Base-by-base conservation (phyloP, 2,329 filamentous ascomycete genomes). In the Colletotrichum coccodes region DNA sequence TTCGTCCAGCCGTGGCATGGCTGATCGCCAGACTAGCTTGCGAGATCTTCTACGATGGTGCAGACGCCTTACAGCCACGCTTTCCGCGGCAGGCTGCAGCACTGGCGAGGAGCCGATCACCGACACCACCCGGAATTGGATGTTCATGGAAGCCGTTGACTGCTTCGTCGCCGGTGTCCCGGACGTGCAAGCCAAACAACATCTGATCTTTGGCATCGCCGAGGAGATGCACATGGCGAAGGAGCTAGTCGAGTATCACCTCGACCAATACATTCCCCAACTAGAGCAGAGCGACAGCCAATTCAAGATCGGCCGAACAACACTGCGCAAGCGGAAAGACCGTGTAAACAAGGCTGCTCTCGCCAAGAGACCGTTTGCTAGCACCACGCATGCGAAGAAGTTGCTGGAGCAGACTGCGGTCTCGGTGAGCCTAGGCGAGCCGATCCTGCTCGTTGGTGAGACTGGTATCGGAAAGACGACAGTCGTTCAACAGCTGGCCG, bases 391-490 rank as follows among this genome's bases (percentile, higher is more conserved):
- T 72, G 95, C 95, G 0, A 89, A 94, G 72, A 89, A 92, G 70
- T 85, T 97, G 14, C 87, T 99, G 58, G 97, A 99, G 78, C 94
- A 97, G 77, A 92, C 98, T 63, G 90, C 93, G 1, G 91, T 94
- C 42, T 92, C 94, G 1, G 89, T 98, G 6, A 90, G 92, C 70
- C 89, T 94, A 74, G 88, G 89, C n/a, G 96, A 99, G 76, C 94
- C 97, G 4, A 89, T 97, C 1, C 83, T 99, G 21, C 89, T 99
- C 32, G 96, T 99, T n/a, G 96, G 96, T 76, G 96, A 99, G 82
- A 99, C 96, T 8, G 96, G 96, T 83, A 98, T 97, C 58, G 96
- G 96, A 75, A 99, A 99, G 81, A 99, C 96, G 0, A 97, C 96
- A 0, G 93, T 96, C 30, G 91, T 99, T 16, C 96, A 99, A 78